phyloP scores from a whole-genome alignment of 495 filamentous ascomycete species.

The Paragyromitra xinjiangensis region DNA sequence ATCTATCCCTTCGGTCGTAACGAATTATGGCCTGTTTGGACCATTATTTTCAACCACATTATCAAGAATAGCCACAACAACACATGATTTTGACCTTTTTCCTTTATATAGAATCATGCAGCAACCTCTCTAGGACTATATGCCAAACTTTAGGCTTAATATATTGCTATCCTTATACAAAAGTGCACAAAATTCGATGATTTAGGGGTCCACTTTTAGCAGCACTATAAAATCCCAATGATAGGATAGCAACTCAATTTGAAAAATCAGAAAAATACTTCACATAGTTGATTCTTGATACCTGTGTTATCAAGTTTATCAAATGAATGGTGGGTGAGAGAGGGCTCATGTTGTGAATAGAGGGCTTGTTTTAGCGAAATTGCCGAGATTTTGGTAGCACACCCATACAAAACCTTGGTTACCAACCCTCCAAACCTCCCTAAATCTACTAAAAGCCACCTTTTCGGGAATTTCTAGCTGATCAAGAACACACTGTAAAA shows the following conservation, averaged over 20 bases:
- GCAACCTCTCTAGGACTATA: not conserved
- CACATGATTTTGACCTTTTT: not conserved
- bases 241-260: not conserved
- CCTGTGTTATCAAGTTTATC: not conserved
- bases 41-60: constrained; percentile 1
- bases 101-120: not conserved
- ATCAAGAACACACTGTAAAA: not conserved
- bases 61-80: not conserved
- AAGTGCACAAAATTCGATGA: not conserved
- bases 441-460: not conserved
- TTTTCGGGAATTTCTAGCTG: not conserved
- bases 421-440: not conserved
- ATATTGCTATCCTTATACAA: not conserved
- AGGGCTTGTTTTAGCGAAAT: not conserved
- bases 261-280: not conserved
- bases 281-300: constrained; percentile 5
- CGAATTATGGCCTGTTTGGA: constrained; percentile 11
- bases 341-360: not conserved
- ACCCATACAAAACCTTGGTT: not conserved
- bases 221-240: not conserved
- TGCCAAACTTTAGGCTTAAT: not conserved
- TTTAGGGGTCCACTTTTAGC: constrained; percentile 1
- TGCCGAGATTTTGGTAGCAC: not conserved
- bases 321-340: not conserved
- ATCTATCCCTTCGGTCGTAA: not conserved